Conservation (phyloP, 352 stramenopile genomes). For the Phytophthora rubi region DNA sequence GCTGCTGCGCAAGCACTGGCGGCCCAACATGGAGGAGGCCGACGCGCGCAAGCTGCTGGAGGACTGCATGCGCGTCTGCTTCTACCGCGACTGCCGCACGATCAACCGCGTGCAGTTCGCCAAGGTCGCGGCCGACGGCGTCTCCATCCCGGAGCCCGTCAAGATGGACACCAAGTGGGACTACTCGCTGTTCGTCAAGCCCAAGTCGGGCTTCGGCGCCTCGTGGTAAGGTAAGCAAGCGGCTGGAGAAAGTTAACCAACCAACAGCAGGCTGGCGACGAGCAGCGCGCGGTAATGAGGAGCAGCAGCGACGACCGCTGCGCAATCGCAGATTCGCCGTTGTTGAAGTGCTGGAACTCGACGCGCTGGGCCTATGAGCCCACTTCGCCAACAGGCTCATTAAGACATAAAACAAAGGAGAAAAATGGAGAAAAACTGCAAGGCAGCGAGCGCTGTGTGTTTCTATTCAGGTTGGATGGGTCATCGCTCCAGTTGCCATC, state of each 20-base stretch:
- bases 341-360: slow-evolving; percentile 3
- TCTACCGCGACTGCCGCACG: slow-evolving; percentile 98
- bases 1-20: slow-evolving; percentile 96
- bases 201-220: slow-evolving; percentile 89
- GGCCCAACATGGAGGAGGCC: slow-evolving; percentile 92
- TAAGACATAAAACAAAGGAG: slow-evolving; percentile 21
- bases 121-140: slow-evolving; percentile 91
- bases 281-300: not conserved
- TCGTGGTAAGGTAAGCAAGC: slow-evolving; percentile 74
- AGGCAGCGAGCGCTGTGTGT: not conserved
- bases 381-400: slow-evolving; percentile 18
- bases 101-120: slow-evolving; percentile 98
- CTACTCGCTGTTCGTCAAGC: slow-evolving; percentile 86
- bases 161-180: slow-evolving; percentile 97
- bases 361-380: not conserved
- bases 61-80: slow-evolving; percentile 98
- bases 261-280: slow-evolving; percentile 1
- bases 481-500: not conserved
- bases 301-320: not conserved
- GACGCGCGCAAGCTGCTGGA: slow-evolving; percentile 95
- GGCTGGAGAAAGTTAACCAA: not conserved
- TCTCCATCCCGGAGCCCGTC: slow-evolving; percentile 94
- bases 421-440: slow-evolving; percentile 10
- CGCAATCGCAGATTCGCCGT: not conserved
- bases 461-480: slow-evolving; percentile 12